Conservation (phyloP, 2,329 filamentous ascomycete genomes). For the Fusarium brevicatenulatum region DNA sequence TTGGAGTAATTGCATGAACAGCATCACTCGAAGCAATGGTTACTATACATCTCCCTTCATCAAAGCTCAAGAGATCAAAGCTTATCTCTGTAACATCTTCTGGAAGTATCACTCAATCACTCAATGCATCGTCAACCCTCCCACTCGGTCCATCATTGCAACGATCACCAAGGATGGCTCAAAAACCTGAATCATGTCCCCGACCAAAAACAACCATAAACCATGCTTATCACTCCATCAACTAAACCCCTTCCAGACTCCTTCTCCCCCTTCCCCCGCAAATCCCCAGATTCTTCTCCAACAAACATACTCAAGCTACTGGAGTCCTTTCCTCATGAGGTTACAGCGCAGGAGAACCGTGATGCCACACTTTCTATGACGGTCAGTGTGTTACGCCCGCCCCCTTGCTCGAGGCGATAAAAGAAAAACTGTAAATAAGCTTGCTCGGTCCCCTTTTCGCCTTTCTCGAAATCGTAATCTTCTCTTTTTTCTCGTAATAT, state of each 20-base stretch:
- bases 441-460: background rate
- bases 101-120: background rate
- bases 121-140: background rate
- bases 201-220: background rate
- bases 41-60: background rate
- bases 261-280: constrained; percentile 17
- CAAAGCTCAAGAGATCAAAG: background rate
- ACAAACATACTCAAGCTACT: constrained; percentile 6
- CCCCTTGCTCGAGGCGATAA: constrained; percentile 15
- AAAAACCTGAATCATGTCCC: constrained; percentile 24
- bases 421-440: constrained; percentile 24
- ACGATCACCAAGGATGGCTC: constrained; percentile 2
- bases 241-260: background rate
- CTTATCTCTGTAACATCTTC: background rate
- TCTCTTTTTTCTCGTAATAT: background rate
- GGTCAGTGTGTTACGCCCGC: constrained; percentile 5
- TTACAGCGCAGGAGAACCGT: constrained; percentile 2
- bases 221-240: constrained; percentile 11
- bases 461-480: background rate
- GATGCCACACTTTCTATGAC: constrained; percentile 22
- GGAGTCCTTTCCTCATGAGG: constrained; percentile 32
- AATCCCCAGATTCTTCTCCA: constrained; percentile 39
- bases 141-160: constrained; percentile 36
- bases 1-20: background rate
- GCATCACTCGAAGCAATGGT: background rate